Percentiles rank a stretch among this genome's conserved stretches.
Evolutionary conservation across 1,284 basidiomycete species (phyloP).

Genomic region (Cryptococcus sp.): DNA sequence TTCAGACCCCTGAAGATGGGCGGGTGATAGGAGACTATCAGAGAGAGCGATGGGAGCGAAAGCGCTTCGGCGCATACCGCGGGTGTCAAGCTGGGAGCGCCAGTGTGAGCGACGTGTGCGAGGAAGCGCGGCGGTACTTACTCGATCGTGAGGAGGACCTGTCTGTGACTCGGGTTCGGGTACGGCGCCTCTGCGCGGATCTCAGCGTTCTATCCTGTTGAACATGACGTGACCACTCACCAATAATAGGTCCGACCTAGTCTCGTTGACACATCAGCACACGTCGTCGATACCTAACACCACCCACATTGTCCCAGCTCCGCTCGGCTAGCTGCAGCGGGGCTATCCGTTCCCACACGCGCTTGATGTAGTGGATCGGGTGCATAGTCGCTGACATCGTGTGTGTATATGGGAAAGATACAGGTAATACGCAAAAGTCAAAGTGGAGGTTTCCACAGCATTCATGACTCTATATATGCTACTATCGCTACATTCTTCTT

Average conservation of each 20-base stretch:
- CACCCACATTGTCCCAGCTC: conserved; percentile 84
- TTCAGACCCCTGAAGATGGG: conserved; percentile 81
- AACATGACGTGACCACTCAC: conserved; percentile 52
- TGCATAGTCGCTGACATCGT: no score
- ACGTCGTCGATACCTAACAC: not conserved
- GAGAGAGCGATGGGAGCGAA: conserved; percentile 60
- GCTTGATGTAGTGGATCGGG: conserved; percentile 45
- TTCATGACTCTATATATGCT: not conserved
- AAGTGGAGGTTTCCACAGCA: not conserved
- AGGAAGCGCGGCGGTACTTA: conserved; percentile 50
- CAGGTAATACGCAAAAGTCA: no score
- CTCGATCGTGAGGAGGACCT: conserved; percentile 83
- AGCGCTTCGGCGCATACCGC: conserved; percentile 76
- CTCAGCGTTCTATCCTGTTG: not conserved
- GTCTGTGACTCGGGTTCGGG: conserved; percentile 60
- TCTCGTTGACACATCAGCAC: not conserved
- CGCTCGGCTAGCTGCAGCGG: conserved; percentile 76
- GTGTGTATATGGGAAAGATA: no score
- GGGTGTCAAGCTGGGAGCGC: conserved; percentile 67
- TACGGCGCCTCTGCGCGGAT: conserved; percentile 67
- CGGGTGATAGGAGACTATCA: conserved; percentile 83
- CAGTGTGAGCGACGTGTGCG: not conserved
- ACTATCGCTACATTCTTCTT: no score
- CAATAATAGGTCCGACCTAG: conserved; percentile 79
- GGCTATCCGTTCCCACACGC: conserved; percentile 65